Evolutionary conservation across 2,329 filamentous ascomycete species (phyloP), one percentile per base, ranked within the genome.

Genomic region (Hortaea werneckii): DNA sequence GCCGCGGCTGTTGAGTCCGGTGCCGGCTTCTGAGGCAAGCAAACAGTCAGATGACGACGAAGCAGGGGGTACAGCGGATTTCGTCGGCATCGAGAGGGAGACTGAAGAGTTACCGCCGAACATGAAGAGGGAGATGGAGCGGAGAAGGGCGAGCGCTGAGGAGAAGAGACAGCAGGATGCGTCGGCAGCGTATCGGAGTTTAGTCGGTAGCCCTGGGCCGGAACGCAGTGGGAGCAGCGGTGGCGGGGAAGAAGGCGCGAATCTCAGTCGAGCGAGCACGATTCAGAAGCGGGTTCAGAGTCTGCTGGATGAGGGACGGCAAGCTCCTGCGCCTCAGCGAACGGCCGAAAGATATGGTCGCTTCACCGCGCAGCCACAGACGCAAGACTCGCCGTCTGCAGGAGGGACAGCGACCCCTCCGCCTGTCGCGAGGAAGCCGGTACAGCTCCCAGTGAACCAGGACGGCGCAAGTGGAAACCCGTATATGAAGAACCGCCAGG

Each of bases 221-320:
- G 32, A 35, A 35, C 9, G n/a, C 9, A 35, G 9, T 9, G 79
- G 83, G 1, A 76, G 79, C 43, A 73, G 78, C 44, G 77, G 75
- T n/a, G 66, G 69, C 34, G 67, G 71, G 13, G 72, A 70, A 38
- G 67, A 42, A 6, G 73, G 64, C 76, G 67, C 58, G 75, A 75
- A 59, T 78, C 75, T 41, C 67, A 78, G 79, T 10, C 74, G 82
- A 37, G 87, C 88, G 12, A 78, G 81, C n/a, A 85, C 83, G 27
- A 98, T 98, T 56, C 88, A 96, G 63, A 88, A 86, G 60, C 83
- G 90, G 52, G 87, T 98, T 45, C 86, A 94, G 68, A 87, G 79
- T 42, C 72, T 96, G 42, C 70, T 98, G 11, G 82, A 82, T 50
- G 89, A 95, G 58, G 87, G 83, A 37, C 79, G 80, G 37, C 53